Percentiles rank a stretch among this genome's conserved stretches.
Conservation (phyloP, 495 filamentous ascomycete genomes). For the Penicillium salamii region DNA sequence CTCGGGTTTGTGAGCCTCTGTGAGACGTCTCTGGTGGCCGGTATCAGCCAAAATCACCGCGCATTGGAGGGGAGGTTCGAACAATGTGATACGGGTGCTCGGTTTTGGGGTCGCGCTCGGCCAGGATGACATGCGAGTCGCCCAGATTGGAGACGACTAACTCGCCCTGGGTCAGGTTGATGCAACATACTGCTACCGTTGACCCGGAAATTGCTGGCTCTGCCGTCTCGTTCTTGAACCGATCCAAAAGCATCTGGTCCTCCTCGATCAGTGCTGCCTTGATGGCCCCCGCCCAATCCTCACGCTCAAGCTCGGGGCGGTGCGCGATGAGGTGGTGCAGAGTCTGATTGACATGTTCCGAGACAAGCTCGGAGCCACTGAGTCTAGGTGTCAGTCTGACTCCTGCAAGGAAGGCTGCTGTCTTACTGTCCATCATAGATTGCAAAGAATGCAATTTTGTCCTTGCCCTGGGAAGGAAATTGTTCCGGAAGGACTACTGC, state of each 20-base stretch:
- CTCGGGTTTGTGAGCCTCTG: conserved; percentile 38
- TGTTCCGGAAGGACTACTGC: conserved; percentile 29
- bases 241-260: conserved; percentile 30
- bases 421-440: conserved; percentile 44
- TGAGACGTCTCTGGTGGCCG: conserved; percentile 31
- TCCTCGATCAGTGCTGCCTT: conserved; percentile 37
- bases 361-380: conserved; percentile 35
- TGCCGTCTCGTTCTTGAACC: conserved; percentile 23
- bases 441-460: conserved; percentile 38
- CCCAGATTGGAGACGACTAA: conserved; percentile 40
- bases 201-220: conserved; percentile 33
- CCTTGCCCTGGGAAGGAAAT: conserved; percentile 26
- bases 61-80: neutral
- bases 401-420: too few relatives aligned
- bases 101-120: conserved; percentile 28
- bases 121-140: conserved; percentile 40
- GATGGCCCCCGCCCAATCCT: conserved; percentile 34
- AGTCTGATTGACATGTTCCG: conserved; percentile 33
- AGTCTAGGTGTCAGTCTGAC: neutral
- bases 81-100: conserved; percentile 32
- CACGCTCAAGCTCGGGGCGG: conserved; percentile 29
- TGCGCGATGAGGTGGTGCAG: conserved; percentile 27
- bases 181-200: conserved; percentile 34
- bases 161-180: conserved; percentile 36
- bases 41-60: neutral